These are phyloP conservation scores for Cladobotryum mycophilum DNA, from an alignment of 2,329 filamentous ascomycete species.

Conservation along the genomic window DNA sequence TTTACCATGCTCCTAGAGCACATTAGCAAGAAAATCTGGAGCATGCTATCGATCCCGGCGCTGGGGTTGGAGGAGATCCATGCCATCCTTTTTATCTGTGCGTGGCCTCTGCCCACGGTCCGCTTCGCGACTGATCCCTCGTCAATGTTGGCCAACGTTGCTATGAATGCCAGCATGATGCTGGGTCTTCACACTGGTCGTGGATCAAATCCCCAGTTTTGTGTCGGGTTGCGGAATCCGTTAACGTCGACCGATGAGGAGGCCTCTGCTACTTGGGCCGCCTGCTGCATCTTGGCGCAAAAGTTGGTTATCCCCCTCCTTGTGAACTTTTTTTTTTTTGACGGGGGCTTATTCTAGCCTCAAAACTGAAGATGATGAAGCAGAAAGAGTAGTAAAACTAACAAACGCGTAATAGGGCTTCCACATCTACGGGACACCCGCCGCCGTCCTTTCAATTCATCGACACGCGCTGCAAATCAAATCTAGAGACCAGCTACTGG, in stretches of 20 bases:
- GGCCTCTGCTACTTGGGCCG: conserved; percentile 47
- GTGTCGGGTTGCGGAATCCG: conserved; percentile 36
- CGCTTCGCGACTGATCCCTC: conserved; percentile 47
- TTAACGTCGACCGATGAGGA: conserved; percentile 44
- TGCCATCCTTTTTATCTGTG: conserved; percentile 43
- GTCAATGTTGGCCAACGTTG: conserved; percentile 39
- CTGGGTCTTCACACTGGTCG: conserved; percentile 48
- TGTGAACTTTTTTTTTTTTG: not conserved
- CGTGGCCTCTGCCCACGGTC: conserved; percentile 46
- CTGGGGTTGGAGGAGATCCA: conserved; percentile 44
- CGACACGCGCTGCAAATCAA: conserved; percentile 37
- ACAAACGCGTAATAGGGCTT: not conserved
- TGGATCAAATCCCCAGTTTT: conserved; percentile 44
- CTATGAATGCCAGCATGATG: conserved; percentile 41
- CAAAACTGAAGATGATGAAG: not conserved
- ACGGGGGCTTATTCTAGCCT: too few relatives aligned
- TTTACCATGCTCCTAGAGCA: conserved; percentile 42
- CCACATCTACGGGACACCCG: conserved; percentile 36
- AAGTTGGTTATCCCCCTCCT: conserved; percentile 26
- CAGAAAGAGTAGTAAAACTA: not conserved
- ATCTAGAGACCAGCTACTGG: conserved; percentile 35
- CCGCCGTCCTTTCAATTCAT: conserved; percentile 45
- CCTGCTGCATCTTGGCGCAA: conserved; percentile 46
- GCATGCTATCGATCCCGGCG: conserved; percentile 35
- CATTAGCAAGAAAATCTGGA: conserved; percentile 41